These are phyloP conservation scores for Incumbomyces delicatus DNA, from an alignment of 2,329 filamentous ascomycete species.

Conservation along the genomic window DNA sequence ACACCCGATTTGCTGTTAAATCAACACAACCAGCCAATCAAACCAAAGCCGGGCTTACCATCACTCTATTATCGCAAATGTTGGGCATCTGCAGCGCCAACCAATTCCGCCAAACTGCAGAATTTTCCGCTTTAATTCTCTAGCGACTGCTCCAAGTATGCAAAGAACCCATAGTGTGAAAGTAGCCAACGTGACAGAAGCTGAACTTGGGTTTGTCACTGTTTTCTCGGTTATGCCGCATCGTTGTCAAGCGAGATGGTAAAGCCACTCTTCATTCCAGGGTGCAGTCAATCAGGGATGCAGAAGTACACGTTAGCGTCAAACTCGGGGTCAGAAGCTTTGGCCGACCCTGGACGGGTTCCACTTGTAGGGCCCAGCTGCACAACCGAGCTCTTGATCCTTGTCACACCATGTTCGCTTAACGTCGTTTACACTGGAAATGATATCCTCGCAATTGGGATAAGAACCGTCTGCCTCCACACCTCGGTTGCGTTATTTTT, in stretches of 20 bases:
- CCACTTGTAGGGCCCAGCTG: neutral
- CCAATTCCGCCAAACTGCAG: too few species aligned
- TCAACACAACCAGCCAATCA: too few species aligned
- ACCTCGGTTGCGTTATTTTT: neutral
- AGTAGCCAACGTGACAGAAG: too few species aligned
- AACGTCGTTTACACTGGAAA: neutral
- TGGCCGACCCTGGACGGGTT: neutral
- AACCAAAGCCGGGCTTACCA: too few species aligned
- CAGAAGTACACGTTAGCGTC: neutral
- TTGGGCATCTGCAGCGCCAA: too few species aligned
- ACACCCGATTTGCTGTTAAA: too few species aligned
- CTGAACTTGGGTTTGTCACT: neutral
- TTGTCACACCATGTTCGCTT: conserved; percentile 3
- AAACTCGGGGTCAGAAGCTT: neutral
- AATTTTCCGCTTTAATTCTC: too few species aligned
- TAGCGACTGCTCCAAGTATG: too few species aligned
- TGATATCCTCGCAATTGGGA: neutral
- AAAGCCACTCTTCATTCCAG: neutral
- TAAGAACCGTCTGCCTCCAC: neutral
- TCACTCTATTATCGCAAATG: too few species aligned
- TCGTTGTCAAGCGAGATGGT: neutral
- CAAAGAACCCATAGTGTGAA: too few species aligned
- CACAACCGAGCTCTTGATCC: conserved; percentile 5
- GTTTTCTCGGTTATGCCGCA: neutral
- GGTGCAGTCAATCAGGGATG: neutral